phyloP scores from a whole-genome alignment of 23 red algal species.

The Gracilariopsis chorda region DNA sequence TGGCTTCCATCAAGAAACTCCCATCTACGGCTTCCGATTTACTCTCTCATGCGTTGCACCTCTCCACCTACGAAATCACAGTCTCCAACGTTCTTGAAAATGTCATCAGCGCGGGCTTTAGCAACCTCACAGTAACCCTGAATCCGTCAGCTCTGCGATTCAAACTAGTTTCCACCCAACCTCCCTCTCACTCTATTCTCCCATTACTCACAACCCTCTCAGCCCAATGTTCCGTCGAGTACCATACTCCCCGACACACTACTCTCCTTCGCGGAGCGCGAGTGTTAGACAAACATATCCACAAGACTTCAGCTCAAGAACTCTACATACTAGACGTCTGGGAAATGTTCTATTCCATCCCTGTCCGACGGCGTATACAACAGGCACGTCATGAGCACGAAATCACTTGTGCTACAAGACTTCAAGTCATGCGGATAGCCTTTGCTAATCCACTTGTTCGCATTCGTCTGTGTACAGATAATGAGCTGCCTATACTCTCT shows the following conservation, averaged over 20 bases:
- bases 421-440: neutral
- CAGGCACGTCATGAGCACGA: neutral
- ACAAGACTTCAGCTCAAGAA: neutral
- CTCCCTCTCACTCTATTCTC: neutral
- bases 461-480: neutral
- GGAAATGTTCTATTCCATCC: constrained; percentile 36
- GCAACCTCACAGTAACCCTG: neutral
- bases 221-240: constrained; percentile 19
- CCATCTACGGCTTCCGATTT: neutral
- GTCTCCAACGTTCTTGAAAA: neutral
- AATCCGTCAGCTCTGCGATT: neutral
- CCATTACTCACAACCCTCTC: neutral
- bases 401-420: neutral
- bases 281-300: neutral
- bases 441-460: constrained; percentile 28
- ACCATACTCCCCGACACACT: neutral
- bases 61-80: neutral
- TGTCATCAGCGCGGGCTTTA: neutral
- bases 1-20: neutral
- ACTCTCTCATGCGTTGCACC: neutral
- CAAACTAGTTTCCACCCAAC: neutral
- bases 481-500: neutral
- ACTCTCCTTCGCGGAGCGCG: neutral
- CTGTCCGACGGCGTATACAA: constrained; percentile 36
- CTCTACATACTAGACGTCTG: constrained; percentile 15